phyloP scores from a whole-genome alignment of 257 asterid species.

The Misopates orontium region DNA sequence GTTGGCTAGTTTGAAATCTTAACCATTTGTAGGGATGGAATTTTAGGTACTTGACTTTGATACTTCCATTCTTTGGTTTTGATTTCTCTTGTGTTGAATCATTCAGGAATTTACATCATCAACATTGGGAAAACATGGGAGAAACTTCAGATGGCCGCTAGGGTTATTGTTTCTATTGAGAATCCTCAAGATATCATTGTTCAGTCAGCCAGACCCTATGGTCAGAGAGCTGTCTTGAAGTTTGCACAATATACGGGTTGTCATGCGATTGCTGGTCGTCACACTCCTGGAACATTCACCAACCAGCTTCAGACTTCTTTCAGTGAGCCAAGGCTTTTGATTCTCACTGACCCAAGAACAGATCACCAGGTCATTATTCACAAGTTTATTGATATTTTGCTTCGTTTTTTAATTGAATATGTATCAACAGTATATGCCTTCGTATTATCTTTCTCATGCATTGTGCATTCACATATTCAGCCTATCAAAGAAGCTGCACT shows the following conservation, averaged over 20 bases:
- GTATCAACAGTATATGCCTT: no score
- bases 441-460: conserved; percentile 15
- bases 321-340: conserved; percentile 47
- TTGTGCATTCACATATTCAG: conserved; percentile 27
- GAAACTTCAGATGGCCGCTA: conserved; percentile 49
- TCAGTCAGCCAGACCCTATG: conserved; percentile 52
- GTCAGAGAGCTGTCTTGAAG: conserved; percentile 52
- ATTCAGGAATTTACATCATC: conserved; percentile 45
- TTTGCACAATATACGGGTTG: conserved; percentile 49
- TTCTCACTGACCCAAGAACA: conserved; percentile 48
- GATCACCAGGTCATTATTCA: conserved; percentile 39
- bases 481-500: conserved; percentile 59
- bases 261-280: conserved; percentile 50
- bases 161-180: conserved; percentile 48
- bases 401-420: no score
- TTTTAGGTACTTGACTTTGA: no score
- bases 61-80: background rate
- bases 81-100: background rate
- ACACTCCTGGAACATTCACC: conserved; percentile 50
- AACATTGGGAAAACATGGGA: conserved; percentile 52
- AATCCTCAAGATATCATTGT: conserved; percentile 52
- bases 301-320: conserved; percentile 47
- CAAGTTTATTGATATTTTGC: no score
- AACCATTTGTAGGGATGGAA: no score
- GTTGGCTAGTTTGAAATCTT: no score